These are phyloP conservation scores for Sparassis latifolia DNA, from an alignment of 1,284 basidiomycete species.

Conservation along the genomic window DNA sequence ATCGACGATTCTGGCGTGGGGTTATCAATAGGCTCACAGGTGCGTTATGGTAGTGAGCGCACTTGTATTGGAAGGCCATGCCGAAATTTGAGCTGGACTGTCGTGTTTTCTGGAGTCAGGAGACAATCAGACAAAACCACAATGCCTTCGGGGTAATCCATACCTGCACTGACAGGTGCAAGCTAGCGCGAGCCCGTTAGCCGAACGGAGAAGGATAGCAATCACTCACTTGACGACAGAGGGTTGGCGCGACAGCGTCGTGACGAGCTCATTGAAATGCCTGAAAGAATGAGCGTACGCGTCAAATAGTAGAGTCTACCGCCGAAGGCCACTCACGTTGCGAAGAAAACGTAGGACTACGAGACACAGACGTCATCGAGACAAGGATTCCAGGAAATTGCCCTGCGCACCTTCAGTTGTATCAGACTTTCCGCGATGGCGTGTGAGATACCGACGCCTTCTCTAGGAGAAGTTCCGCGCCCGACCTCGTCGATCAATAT, in stretches of 20 bases:
- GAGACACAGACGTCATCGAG: neutral
- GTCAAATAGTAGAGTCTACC: neutral
- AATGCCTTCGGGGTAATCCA: slow-evolving; percentile 6
- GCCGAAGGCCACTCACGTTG: slow-evolving; percentile 63
- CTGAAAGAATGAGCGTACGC: slow-evolving; percentile 28
- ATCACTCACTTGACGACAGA: slow-evolving; percentile 63
- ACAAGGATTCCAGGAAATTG: neutral
- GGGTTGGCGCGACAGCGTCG: slow-evolving; percentile 65
- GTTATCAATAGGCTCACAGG: neutral
- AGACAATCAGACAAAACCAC: neutral
- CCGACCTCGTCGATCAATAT: slow-evolving; percentile 90
- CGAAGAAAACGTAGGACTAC: slow-evolving; percentile 83
- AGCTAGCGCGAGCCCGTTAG: slow-evolving; percentile 32
- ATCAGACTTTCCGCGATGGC: slow-evolving; percentile 90
- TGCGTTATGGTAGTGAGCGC: slow-evolving; percentile 8
- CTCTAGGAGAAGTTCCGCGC: slow-evolving; percentile 79
- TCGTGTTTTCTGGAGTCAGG: slow-evolving; percentile 38
- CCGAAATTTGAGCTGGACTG: slow-evolving; percentile 52
- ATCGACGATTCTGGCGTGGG: slow-evolving; percentile 51
- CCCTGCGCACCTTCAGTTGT: slow-evolving; percentile 48
- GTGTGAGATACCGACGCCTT: slow-evolving; percentile 87
- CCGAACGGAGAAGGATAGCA: neutral
- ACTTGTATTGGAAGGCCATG: slow-evolving; percentile 80
- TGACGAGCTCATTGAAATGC: slow-evolving; percentile 66
- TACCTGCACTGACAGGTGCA: slow-evolving; percentile 81